Conservation (phyloP, 2,329 filamentous ascomycete genomes). For the Aspergillus hortae region DNA sequence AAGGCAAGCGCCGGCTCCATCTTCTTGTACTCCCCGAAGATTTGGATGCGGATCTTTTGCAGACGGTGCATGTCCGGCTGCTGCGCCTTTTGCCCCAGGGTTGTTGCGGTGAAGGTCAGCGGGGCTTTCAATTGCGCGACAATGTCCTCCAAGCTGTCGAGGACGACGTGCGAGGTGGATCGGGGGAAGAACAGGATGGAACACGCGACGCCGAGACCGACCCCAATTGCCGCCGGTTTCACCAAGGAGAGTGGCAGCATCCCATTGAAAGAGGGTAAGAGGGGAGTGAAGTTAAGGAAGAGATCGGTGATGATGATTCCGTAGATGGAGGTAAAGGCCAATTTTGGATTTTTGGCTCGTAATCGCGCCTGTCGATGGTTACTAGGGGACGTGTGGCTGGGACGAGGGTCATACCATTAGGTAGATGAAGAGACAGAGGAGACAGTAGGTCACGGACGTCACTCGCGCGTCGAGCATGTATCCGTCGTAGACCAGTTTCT, state of each 20-base stretch:
- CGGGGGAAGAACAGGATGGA: slow-evolving; percentile 49
- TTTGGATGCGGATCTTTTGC: slow-evolving; percentile 27
- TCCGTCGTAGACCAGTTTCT: slow-evolving; percentile 42
- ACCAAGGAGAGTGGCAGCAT: slow-evolving; percentile 40
- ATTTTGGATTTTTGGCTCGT: slow-evolving; percentile 45
- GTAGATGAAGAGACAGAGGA: slow-evolving; percentile 47
- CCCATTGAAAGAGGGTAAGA: slow-evolving; percentile 40
- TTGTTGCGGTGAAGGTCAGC: slow-evolving; percentile 26
- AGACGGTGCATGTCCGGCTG: slow-evolving; percentile 20
- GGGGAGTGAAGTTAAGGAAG: slow-evolving; percentile 44
- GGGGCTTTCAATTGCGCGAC: slow-evolving; percentile 26
- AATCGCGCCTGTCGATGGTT: slow-evolving; percentile 35
- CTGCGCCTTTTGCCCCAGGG: slow-evolving; percentile 14
- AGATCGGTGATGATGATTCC: slow-evolving; percentile 47
- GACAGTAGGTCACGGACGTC: slow-evolving; percentile 31
- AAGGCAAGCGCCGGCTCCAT: slow-evolving; percentile 43
- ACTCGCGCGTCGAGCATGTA: slow-evolving; percentile 49
- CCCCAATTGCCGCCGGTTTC: slow-evolving; percentile 45
- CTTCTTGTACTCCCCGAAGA: slow-evolving; percentile 36
- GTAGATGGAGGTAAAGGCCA: slow-evolving; percentile 45
- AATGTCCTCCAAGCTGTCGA: slow-evolving; percentile 32
- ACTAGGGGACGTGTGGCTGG: neutral
- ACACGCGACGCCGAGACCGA: slow-evolving; percentile 45
- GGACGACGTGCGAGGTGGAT: slow-evolving; percentile 46
- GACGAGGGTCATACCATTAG: slow-evolving; percentile 21